Evolutionary conservation across 306 rosid species (phyloP).

Genomic region (Gillenia trifoliata): DNA sequence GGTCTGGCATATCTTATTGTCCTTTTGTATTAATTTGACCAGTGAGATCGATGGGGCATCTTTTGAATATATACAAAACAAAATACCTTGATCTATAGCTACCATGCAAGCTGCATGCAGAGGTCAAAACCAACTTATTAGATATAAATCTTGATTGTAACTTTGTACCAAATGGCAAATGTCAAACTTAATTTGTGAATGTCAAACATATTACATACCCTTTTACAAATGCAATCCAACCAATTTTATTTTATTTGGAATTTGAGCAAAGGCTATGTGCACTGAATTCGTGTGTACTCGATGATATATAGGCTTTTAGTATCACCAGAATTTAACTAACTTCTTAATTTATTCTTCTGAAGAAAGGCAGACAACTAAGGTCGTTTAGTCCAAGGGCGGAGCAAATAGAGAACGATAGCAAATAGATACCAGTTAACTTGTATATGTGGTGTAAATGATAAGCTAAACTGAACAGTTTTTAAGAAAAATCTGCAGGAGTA

Average conservation of each 20-base stretch:
- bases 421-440: background rate
- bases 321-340: background rate
- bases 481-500: background rate
- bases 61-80: constrained; percentile 16
- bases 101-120: background rate
- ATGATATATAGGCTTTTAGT: background rate
- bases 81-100: constrained; percentile 31
- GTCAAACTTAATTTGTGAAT: constrained; percentile 30
- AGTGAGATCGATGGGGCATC: background rate
- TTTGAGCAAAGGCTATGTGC: background rate
- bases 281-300: background rate
- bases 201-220: background rate
- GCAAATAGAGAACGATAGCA: background rate
- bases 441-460: background rate
- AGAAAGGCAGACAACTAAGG: background rate
- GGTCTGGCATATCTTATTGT: constrained; percentile 26
- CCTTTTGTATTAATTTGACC: constrained; percentile 30
- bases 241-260: background rate
- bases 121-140: constrained; percentile 45
- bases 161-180: constrained; percentile 10
- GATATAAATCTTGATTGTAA: no score
- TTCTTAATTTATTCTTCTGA: background rate
- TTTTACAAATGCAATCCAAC: background rate
- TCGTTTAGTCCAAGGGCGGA: background rate
- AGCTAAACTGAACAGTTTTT: background rate